These are phyloP conservation scores for Clavispora vitiphila DNA, from an alignment of 805 yeast species.

Conservation along the genomic window DNA sequence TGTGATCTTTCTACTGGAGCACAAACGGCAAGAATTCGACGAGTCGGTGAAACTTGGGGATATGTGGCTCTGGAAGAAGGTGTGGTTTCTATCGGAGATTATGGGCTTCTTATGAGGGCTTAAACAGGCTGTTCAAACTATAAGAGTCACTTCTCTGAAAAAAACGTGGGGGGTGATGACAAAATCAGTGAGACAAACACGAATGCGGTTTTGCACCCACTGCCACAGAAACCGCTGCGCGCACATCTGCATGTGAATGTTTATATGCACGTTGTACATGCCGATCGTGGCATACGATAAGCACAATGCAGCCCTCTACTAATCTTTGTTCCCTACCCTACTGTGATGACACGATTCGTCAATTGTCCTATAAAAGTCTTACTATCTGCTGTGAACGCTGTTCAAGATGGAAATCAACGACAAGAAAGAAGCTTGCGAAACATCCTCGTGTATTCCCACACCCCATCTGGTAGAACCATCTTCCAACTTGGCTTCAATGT, in stretches of 20 bases:
- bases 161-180: background rate
- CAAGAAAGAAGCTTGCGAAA: constrained; percentile 75
- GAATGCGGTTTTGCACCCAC: background rate
- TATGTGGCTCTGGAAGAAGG: background rate
- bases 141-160: background rate
- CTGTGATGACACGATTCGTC: too few species aligned
- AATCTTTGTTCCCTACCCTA: too few species aligned
- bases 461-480: constrained; percentile 59
- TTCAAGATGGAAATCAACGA: constrained; percentile 65
- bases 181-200: background rate
- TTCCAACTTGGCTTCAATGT: constrained; percentile 33
- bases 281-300: constrained; percentile 2
- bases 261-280: background rate
- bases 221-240: background rate
- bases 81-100: background rate
- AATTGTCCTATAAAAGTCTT: too few species aligned
- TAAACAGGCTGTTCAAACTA: background rate
- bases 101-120: background rate
- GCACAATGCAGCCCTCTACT: too few species aligned
- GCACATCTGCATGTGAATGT: background rate
- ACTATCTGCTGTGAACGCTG: constrained; percentile 21
- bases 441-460: constrained; percentile 88
- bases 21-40: background rate
- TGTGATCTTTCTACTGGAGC: background rate
- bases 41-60: background rate